Base-by-base conservation (phyloP, 768 basidiomycete genomes). In the Macrolepiota fuliginosa region DNA sequence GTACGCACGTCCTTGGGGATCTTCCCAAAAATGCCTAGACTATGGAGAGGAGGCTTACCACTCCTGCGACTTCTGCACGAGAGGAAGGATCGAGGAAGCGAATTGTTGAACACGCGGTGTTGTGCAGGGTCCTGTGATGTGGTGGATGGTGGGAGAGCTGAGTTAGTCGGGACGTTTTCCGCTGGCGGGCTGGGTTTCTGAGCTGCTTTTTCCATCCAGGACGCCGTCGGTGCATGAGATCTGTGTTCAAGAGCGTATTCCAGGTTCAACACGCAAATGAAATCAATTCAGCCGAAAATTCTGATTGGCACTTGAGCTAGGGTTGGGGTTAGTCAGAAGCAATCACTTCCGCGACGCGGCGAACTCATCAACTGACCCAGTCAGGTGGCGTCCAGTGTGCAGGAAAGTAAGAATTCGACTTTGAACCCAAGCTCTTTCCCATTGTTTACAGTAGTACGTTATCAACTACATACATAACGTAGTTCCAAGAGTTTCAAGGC, bases 1-100 rank as follows among this genome's bases (percentile, higher is more conserved):
- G 60, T 62, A 70, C 73, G 73, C 68, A 76, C 76, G 61, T 75
- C 74, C 61, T 70, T 76, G 19, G 71, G 69, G 35, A 72, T 25
- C 50, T 65, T 70, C 37, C 68, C 68, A 25, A 76, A 64, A 50
- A 72, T 59, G 65, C 68, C 69, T 39, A 75, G 52, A 62, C 71
- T 73, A 24, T 69, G 67, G 32, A 66, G 67, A 35, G 64, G 60
- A 61, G 47, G 36, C 3, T 35, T 15, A 5, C 65, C 60, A 47
- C 63, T 62, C 61, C 42, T 61, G 46, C 17, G 58, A 36, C 37
- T 51, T 54, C 36, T 42, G 29, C 46, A 36, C 11, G 54, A 56
- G 53, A 64, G 52, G n/a, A 53, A 32, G 27, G 57, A 59, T 27
- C 36, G 59, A 36, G 59, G 52, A 25, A 53, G 52, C 13, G 51